Conservation (phyloP, 2,329 filamentous ascomycete genomes). For the Exophiala phaeomuriformis region DNA sequence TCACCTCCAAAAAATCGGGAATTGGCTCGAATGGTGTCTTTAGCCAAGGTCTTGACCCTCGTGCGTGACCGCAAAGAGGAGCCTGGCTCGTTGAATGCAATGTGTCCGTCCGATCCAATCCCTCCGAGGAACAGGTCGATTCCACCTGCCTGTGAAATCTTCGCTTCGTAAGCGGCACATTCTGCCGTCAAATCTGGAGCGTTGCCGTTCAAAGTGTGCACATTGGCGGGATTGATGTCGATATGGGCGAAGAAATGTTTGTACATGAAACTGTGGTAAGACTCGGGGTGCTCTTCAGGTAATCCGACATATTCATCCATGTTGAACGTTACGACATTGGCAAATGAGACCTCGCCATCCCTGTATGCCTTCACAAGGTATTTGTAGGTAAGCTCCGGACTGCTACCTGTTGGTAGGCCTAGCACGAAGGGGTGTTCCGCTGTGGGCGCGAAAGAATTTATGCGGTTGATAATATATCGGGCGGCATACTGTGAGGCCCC, state of each 20-base stretch:
- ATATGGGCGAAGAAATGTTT: conserved; percentile 83
- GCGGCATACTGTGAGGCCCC: conserved; percentile 68
- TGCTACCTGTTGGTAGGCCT: conserved; percentile 75
- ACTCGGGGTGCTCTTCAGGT: conserved; percentile 73
- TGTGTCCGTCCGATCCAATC: conserved; percentile 79
- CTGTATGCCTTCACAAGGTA: conserved; percentile 54
- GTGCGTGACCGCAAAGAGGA: conserved; percentile 70
- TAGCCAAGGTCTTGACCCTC: conserved; percentile 77
- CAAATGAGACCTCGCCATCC: conserved; percentile 62
- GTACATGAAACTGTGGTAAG: conserved; percentile 91
- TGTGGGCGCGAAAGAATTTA: conserved; percentile 68
- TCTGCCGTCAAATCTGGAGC: conserved; percentile 67
- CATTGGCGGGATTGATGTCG: conserved; percentile 71
- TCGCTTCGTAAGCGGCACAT: conserved; percentile 70
- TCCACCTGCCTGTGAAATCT: conserved; percentile 65
- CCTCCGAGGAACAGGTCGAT: conserved; percentile 82
- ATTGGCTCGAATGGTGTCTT: conserved; percentile 80
- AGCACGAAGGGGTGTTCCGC: conserved; percentile 69
- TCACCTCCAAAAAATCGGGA: conserved; percentile 76
- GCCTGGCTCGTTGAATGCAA: conserved; percentile 85
- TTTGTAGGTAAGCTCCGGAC: conserved; percentile 69
- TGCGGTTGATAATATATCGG: conserved; percentile 73
- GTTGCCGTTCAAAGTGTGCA: conserved; percentile 78
- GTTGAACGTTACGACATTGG: conserved; percentile 85
- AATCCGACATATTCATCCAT: conserved; percentile 90